These are phyloP conservation scores for Lachancea cidri DNA, from an alignment of 805 yeast species.

Conservation along the genomic window DNA sequence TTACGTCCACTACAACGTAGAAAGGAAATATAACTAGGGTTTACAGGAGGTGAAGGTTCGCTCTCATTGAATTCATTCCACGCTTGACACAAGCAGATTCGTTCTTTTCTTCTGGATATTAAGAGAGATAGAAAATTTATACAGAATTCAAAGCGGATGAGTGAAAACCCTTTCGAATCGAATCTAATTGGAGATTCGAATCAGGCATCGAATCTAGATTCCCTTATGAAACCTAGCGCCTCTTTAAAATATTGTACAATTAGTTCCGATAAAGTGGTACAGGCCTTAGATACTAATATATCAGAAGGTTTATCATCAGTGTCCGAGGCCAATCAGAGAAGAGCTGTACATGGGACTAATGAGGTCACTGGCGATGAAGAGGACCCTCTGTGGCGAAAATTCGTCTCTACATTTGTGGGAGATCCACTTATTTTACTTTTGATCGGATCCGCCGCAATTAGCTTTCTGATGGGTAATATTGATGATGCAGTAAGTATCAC, in stretches of 20 bases:
- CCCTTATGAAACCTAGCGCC: constrained; percentile 40
- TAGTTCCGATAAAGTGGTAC: constrained; percentile 60
- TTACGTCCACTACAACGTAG: background rate
- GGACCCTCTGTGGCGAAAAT: constrained; percentile 65
- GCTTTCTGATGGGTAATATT: constrained; percentile 89
- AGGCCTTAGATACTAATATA: constrained; percentile 57
- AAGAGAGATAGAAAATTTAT: background rate
- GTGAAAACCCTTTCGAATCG: constrained; percentile 30
- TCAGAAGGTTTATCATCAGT: constrained; percentile 56
- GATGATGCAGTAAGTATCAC: constrained; percentile 96
- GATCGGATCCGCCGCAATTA: constrained; percentile 83
- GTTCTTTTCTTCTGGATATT: background rate
- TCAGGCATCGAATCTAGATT: constrained; percentile 14
- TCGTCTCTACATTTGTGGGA: constrained; percentile 73
- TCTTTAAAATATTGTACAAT: constrained; percentile 60
- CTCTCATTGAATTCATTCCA: background rate
- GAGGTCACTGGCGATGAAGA: constrained; percentile 74
- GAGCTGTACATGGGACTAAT: constrained; percentile 73
- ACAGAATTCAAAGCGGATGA: constrained; percentile 12
- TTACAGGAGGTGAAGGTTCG: background rate
- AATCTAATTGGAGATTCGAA: constrained; percentile 12
- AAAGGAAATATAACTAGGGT: background rate
- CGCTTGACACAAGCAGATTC: background rate
- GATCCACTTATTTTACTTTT: constrained; percentile 86
- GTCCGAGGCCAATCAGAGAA: constrained; percentile 68